Percentiles rank a stretch among this genome's conserved stretches.
These are phyloP conservation scores for Malassezia equina DNA, from an alignment of 1,284 basidiomycete genomes.

Conservation along the genomic window DNA sequence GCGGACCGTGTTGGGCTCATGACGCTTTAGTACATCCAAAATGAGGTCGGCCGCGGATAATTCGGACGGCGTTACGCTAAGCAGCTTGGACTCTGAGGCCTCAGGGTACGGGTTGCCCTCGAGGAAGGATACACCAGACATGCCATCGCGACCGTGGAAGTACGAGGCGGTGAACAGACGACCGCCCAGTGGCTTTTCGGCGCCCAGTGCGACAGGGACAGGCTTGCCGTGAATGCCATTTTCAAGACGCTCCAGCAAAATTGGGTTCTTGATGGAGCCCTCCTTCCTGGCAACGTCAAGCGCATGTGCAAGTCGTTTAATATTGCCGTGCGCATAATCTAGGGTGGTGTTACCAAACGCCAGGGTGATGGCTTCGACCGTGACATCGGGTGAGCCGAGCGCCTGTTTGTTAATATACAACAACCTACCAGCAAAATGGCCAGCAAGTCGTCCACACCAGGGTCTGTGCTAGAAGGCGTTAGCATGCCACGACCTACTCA, in stretches of 20 bases:
- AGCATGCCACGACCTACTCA: conserved; percentile 7
- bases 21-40: conserved; percentile 58
- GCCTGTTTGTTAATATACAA: conserved; percentile 57
- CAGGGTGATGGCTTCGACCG: conserved; percentile 57
- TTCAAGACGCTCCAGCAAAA: conserved; percentile 53
- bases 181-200: conserved; percentile 60
- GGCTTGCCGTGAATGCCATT: conserved; percentile 17
- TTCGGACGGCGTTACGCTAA: conserved; percentile 50
- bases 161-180: conserved; percentile 70
- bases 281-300: conserved; percentile 50
- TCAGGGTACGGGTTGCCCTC: conserved; percentile 31
- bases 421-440: conserved; percentile 55
- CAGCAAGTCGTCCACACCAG: conserved; percentile 77
- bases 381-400: conserved; percentile 30
- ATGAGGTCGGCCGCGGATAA: conserved; percentile 58
- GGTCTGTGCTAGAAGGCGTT: conserved; percentile 43
- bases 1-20: conserved; percentile 60
- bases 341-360: conserved; percentile 53
- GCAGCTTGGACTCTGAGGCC: conserved; percentile 13
- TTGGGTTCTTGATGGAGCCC: conserved; percentile 61
- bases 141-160: conserved; percentile 51
- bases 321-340: conserved; percentile 54
- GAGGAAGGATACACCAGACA: conserved; percentile 33
- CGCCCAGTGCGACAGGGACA: conserved; percentile 25
- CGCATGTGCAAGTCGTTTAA: conserved; percentile 51